These are phyloP conservation scores for Kregervanrija pseudodelftensis DNA, from an alignment of 805 yeast species.

Conservation along the genomic window DNA sequence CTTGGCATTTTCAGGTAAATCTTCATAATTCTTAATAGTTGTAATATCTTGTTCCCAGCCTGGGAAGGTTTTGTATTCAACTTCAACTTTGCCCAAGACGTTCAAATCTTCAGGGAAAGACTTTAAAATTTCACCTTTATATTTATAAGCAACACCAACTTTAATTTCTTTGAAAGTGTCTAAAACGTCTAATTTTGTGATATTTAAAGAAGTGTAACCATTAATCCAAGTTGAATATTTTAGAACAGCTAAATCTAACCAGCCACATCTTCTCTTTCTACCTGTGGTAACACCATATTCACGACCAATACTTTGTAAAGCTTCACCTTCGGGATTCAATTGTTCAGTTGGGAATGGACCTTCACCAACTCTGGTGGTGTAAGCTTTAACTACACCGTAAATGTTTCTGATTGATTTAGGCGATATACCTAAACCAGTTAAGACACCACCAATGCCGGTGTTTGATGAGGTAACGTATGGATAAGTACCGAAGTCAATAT, in stretches of 20 bases:
- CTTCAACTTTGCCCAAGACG: constrained; percentile 82
- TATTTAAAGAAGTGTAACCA: constrained; percentile 91
- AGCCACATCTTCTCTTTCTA: constrained; percentile 97
- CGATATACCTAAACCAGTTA: constrained; percentile 96
- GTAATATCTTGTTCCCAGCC: constrained; percentile 93
- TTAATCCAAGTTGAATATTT: constrained; percentile 87
- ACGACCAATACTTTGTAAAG: constrained; percentile 85
- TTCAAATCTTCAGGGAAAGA: constrained; percentile 91
- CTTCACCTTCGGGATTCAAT: constrained; percentile 78
- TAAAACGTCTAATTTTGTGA: constrained; percentile 92
- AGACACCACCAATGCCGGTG: constrained; percentile 96
- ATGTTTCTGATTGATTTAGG: constrained; percentile 74
- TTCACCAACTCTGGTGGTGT: constrained; percentile 98
- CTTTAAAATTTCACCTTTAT: constrained; percentile 66
- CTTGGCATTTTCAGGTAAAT: constrained; percentile 83
- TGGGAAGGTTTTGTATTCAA: constrained; percentile 82
- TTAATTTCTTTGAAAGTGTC: constrained; percentile 84
- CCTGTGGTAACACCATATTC: constrained; percentile 98
- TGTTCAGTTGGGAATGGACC: constrained; percentile 99
- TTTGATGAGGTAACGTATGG: constrained; percentile 94
- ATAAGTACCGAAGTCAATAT: constrained; percentile 95
- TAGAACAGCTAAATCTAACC: constrained; percentile 94
- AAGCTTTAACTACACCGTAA: constrained; percentile 96
- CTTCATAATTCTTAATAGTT: constrained; percentile 56
- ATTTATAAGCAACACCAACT: constrained; percentile 78